Evolutionary conservation across 257 asterid species (phyloP), one percentile per base, ranked within the genome.

Genomic region (Capsicum chinense): DNA sequence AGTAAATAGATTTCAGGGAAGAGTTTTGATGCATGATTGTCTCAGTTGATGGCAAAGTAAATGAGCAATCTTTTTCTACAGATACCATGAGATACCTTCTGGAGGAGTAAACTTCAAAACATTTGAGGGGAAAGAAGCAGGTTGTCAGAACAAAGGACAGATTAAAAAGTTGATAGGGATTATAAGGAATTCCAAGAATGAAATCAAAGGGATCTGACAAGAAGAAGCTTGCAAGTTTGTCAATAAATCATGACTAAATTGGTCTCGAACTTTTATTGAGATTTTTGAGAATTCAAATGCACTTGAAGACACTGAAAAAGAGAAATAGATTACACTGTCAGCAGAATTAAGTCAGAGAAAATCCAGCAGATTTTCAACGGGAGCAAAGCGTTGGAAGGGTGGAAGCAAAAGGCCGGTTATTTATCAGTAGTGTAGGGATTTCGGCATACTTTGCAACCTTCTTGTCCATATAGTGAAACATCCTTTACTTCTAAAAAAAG

Each of bases 21-120:
- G 82, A 83, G 60, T 68, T 88, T 14, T 15, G 74, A 56, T 13
- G 48, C 66, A 9, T 8, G 62, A 79, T n/a, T 10, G 35, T 4
- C 26, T 56, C 17, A 52, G 58, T 50, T 68, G 48, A 52, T n/a
- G 60, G 58, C 6, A 76, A 76, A 0, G 0, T 14, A 76, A 74
- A 76, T 50, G 81, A 76, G 5, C 21, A 52, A 26, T 76, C 57
- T 21, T 76, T 35, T 35, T 52, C 5, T 19, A 13, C 44, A 6
- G 42, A 76, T 26, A 66, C 58, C n/a, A 37, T 52, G 81, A 76
- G 21, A 76, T 76, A 21, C n/a, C 13, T 52, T 73, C 47, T 56
- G 19, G 66, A 67, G 79, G 54, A 83, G 78, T 62, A 54, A 44
- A n/a, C 56, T 69, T 56, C 16, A 14, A 15, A 68, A 37, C 0